These are phyloP conservation scores for Dorcoceras hygrometricum DNA, from an alignment of 257 asterid species.

Conservation along the genomic window DNA sequence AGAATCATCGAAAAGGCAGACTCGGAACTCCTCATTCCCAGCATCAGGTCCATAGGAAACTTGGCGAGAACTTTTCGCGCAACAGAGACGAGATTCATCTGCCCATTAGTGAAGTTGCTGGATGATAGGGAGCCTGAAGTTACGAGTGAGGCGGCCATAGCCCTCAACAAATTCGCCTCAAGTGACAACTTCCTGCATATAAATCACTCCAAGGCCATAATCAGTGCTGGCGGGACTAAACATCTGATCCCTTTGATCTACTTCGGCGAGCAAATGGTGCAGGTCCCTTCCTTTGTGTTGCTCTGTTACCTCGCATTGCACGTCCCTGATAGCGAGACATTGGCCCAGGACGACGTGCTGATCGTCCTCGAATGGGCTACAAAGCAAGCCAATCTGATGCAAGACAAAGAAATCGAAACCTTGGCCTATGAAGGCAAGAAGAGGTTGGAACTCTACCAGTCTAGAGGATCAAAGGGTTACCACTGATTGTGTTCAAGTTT, in stretches of 20 bases:
- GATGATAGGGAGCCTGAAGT: conserved; percentile 67
- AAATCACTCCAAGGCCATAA: conserved; percentile 56
- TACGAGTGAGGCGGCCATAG: conserved; percentile 48
- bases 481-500: conserved; percentile 27
- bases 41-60: conserved; percentile 63
- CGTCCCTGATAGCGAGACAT: conserved; percentile 57
- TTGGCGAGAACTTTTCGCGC: conserved; percentile 71
- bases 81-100: conserved; percentile 60
- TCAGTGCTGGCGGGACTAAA: conserved; percentile 45
- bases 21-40: conserved; percentile 57
- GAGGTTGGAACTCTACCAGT: conserved; percentile 66
- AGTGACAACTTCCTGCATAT: conserved; percentile 59
- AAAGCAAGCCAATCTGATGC: conserved; percentile 48
- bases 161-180: conserved; percentile 58
- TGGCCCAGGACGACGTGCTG: conserved; percentile 54
- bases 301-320: conserved; percentile 63
- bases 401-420: conserved; percentile 38
- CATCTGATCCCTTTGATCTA: conserved; percentile 47
- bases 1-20: conserved; percentile 42
- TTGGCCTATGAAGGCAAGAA: conserved; percentile 57
- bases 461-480: conserved; percentile 48
- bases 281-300: conserved; percentile 52
- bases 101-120: conserved; percentile 54
- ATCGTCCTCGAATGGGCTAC: conserved; percentile 59
- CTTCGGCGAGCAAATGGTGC: conserved; percentile 67